Base-by-base conservation (phyloP, 257 asterid genomes). In the Solanum clarkiae region DNA sequence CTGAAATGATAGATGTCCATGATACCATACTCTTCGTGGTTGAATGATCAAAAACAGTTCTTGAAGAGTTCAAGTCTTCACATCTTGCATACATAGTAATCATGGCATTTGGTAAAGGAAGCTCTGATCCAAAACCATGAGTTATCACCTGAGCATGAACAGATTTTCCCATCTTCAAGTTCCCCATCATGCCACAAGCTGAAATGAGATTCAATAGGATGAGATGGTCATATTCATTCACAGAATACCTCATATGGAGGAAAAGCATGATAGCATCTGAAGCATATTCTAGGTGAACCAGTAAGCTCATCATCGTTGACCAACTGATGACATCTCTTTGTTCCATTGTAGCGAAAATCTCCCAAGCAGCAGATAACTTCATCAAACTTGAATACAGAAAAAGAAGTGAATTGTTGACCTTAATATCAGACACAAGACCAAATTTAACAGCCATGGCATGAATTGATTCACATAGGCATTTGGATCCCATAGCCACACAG, bases 31-130 rank as follows among this genome's bases (percentile, higher is more conserved):
- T 82, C 84, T 74, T 82, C 60, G 0, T 47, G 24, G 60, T 54
- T 82, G 75, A 68, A n/a, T 6, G 70, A 75, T 59, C 47, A 24
- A 86, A 72, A 2, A 82, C 18, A 59, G 45, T 57, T 86, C 40
- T 86, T 55, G 84, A 60, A 7, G 84, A 86, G 49, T 59, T 47
- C 56, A 86, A 82, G 45, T 82, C 86, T 5, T 80, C 84, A 59
- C 80, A 59, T 81, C 86, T 82, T 71, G 80, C 88, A 59, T 86
- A 86, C 88, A 86, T 86, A n/a, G 85, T 54, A 29, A 81, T 86
- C 44, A 71, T 71, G 69, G 86, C 65, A 82, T 86, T 86, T n/a
- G 18, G 45, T 75, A 82, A 24, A 57, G 63, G 84, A 71, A 82
- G 75, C 22, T 82, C 45, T 7, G 44, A 70, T 82, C 40, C 79